Base-by-base conservation (phyloP, 345 rosid genomes). In the Rhodomyrtus tomentosa region DNA sequence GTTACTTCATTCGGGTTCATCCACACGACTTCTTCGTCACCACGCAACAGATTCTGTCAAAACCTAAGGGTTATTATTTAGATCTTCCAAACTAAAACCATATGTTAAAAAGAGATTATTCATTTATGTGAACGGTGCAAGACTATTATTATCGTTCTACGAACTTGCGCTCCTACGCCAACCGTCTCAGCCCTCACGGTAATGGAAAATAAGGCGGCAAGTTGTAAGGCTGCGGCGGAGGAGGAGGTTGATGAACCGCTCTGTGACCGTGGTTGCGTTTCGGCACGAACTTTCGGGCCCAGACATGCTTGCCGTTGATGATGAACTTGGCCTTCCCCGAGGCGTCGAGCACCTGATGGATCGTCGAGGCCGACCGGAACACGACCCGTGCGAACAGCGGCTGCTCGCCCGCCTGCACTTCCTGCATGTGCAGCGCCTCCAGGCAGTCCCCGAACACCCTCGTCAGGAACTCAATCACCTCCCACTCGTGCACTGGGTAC, bases 221-320 rank as follows among this genome's bases (percentile, higher is more conserved):
- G 52, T 36, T 21, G 42, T 18, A 10, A 21, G 73, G 76, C 7
- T 68, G 68, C 14, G 50, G 50, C 45, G 52, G 83, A 40, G 42
- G 42, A 83, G 45, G 27, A 22, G 48, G 80, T 68, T 68, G 79
- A 68, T 18, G 79, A 68, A 18, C n/a, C 27, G 82, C 82, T 18
- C 29, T 42, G 29, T 82, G 32, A 21, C 72, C 9, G 18, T 49
- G 84, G 3, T 84, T 81, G 11, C 80, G 87, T 50, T 93, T 91
- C 0, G 93, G 92, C 6, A 91, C 90, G 49, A 85, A 93, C 86
- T 92, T 92, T 24, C 96, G 83, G 27, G 88, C 94, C 95, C 96
- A 93, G 2, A 92, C 95, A 83, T 93, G 95, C 85, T 93, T 93
- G 45, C 96, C 95, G 16, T 93, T 93, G 87, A 93, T 92, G 83